Base-by-base conservation (phyloP, 768 basidiomycete species). In the Rhizopogon salebrosus region DNA sequence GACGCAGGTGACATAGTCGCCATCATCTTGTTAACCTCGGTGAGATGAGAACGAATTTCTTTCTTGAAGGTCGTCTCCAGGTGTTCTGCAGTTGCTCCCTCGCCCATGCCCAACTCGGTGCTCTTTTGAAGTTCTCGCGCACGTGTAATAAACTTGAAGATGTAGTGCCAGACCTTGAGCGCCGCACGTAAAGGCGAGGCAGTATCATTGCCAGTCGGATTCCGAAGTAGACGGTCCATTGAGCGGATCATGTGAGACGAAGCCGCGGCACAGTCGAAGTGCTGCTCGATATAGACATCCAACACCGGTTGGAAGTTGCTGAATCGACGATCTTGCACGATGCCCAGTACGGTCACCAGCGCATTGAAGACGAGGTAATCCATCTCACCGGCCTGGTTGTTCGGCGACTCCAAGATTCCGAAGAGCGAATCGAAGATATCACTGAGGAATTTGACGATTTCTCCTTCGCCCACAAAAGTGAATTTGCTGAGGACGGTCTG, bases 161-260 rank as follows among this genome's bases (percentile, higher is more conserved):
- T 84, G 64, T 95, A 92, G 63, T 93, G 89, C 93, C 93, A 95
- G 27, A 98, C 95, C 67, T 98, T 98, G 55, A 98, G 75, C 14
- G 94, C 89, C 10, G 92, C 85, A 31, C 95, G 85, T 51, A 98
- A 78, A 5, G 82, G 80, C 16, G 88, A 85, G 0, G 89, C 92
- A 3, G 80, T 82, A 22, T 91, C 89, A 8, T 75, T 71, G 20
- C 83, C 79, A 0, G 85, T 82, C 11, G 92, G 91, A 60, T 87
- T 80, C 34, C 74, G 73, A 37, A 98, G 75, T 13, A 97, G 80
- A 23, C 82, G 78, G 62, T 89, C 89, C 89, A 98, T 89, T 7
- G 91, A 90, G 55, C 81, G 83, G 37, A 98, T 81, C 62, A 98
- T 85, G 62, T 86, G 89, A 20, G 87, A 87, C 3, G 89, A 84